Conservation (phyloP, 768 basidiomycete species). For the Pulveroboletus sp. region DNA sequence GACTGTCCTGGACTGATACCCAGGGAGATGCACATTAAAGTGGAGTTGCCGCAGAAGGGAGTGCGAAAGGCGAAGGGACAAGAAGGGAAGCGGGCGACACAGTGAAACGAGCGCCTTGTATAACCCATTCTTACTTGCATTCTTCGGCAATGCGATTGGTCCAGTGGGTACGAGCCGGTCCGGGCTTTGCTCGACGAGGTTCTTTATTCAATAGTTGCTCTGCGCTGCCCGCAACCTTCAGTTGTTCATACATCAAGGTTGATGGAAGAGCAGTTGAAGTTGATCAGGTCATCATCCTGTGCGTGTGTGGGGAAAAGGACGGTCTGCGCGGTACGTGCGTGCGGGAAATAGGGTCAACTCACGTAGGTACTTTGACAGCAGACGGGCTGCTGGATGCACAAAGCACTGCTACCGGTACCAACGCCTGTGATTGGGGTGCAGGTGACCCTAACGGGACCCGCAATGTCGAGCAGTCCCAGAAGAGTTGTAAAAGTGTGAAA, state of each 20-base stretch:
- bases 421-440: slow-evolving; percentile 2
- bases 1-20: too few species aligned
- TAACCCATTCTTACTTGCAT: too few species aligned
- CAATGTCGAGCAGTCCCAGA: not conserved
- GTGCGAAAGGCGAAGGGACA: too few species aligned
- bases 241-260: not conserved
- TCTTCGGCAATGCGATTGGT: too few species aligned
- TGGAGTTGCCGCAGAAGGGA: too few species aligned
- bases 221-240: not conserved
- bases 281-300: slow-evolving; percentile 8
- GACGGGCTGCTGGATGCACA: slow-evolving; percentile 13
- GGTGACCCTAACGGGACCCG: not conserved
- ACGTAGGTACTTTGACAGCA: slow-evolving; percentile 17
- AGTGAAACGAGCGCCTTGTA: too few species aligned
- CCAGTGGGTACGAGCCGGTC: too few species aligned
- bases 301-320: not conserved
- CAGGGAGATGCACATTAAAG: too few species aligned
- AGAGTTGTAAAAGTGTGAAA: not conserved
- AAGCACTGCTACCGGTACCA: slow-evolving; percentile 1
- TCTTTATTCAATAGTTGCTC: too few species aligned
- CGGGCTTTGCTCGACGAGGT: too few species aligned
- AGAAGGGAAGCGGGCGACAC: too few species aligned
- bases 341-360: not conserved
- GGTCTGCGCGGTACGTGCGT: not conserved
- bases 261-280: slow-evolving; percentile 13